Base-by-base conservation (phyloP, 345 rosid species). In the Cardamine chenopodiifolia region DNA sequence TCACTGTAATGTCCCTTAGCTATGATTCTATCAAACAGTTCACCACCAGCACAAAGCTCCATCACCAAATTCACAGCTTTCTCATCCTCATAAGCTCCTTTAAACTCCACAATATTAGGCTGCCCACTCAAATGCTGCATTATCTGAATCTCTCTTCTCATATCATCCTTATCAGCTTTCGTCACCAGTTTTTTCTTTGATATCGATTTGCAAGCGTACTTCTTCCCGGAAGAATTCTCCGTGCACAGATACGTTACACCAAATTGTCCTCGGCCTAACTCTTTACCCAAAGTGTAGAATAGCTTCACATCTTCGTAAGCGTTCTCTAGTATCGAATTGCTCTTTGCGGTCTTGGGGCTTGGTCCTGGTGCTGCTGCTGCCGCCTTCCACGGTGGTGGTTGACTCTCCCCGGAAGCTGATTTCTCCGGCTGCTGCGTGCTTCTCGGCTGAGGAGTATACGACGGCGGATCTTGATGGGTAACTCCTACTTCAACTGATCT, bases 71-170 rank as follows among this genome's bases (percentile, higher is more conserved):
- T 93, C 54, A 91, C 95, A 53, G 90, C 85, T 42, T 86, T 87
- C 82, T 76, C 84, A 66, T 91, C 98, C 85, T 94, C 97, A 73
- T 86, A 90, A 68, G 92, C 89, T 71, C 96, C 96, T 77, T 84
- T 87, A 57, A 94, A 90, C 80, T 91, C 93, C 47, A 94, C 97
- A 68, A 90, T 87, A 25, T 87, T 94, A 14, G 96, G 96, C 76
- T 94, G 97, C 10, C 97, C 98, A 78, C 90, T 87, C 86, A 94
- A 77, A 71, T 91, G 97, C 88, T 94, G 95, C 98, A 91, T 91
- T 50, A 94, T 94, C 77, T 82, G 93, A 59, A 94, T 68, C 93
- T 94, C 98, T 66, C 90, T 87, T 78, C 61, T 87, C 75, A 90
- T 84, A 70, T 90, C 97, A 15, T 94, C 98, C 62, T 74, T 88